These are phyloP conservation scores for Chloris gayana DNA, from an alignment of 176 grass and related monocot genomes.

Conservation along the genomic window DNA sequence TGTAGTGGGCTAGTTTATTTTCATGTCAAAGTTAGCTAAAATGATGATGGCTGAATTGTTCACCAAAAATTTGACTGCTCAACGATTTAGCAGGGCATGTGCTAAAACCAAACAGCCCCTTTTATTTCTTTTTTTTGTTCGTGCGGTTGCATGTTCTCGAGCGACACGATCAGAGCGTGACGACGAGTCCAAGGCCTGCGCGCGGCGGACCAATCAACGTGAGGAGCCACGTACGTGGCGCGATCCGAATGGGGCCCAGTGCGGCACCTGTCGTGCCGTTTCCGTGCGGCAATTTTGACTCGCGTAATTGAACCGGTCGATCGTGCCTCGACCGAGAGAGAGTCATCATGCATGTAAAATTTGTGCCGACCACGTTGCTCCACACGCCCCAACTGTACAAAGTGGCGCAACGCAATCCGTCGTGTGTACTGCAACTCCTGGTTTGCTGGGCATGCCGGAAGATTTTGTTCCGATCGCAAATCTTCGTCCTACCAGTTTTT, in stretches of 20 bases:
- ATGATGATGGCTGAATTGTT: too few species aligned
- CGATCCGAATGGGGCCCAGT: not conserved
- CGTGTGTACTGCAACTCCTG: slow-evolving; percentile 1
- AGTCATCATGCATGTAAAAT: not conserved
- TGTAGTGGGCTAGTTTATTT: too few species aligned
- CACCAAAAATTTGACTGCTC: too few species aligned
- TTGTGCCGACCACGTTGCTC: slow-evolving; percentile 8
- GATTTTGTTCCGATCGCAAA: slow-evolving; percentile 15
- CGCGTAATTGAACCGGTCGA: not conserved
- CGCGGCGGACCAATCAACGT: not conserved
- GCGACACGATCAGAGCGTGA: not conserved
- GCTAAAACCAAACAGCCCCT: too few species aligned
- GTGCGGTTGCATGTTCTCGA: not conserved
- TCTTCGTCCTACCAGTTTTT: not conserved
- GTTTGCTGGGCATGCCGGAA: not conserved
- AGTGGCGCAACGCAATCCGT: not conserved
- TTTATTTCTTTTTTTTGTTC: not conserved
- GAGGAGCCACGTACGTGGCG: not conserved
- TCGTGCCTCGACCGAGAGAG: not conserved
- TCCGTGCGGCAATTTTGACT: not conserved
- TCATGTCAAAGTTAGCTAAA: too few species aligned
- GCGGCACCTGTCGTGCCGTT: not conserved
- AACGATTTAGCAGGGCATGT: too few species aligned
- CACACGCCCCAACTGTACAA: not conserved
- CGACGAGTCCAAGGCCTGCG: not conserved